phyloP scores from a whole-genome alignment of 2,329 filamentous ascomycete species.

The Aspergillus niger region DNA sequence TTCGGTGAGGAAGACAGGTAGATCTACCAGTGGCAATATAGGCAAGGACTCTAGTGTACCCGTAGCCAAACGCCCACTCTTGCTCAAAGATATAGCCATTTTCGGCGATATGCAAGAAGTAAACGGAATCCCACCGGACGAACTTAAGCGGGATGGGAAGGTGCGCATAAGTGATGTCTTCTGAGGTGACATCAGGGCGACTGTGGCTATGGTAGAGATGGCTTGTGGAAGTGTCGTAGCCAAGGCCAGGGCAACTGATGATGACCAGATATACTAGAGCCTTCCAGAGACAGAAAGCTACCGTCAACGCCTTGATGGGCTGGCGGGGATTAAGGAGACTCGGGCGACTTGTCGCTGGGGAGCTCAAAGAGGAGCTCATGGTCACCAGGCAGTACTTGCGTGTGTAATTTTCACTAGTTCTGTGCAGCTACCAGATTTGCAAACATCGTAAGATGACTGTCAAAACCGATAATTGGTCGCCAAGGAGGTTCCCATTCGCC shows the following conservation, averaged over 20 bases:
- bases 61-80: slow-evolving; percentile 67
- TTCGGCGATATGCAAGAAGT: slow-evolving; percentile 57
- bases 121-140: slow-evolving; percentile 64
- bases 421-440: neutral
- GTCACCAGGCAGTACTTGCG: neutral
- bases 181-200: slow-evolving; percentile 13
- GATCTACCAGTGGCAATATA: slow-evolving; percentile 43
- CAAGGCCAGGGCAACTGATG: slow-evolving; percentile 55
- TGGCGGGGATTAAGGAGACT: slow-evolving; percentile 29
- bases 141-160: slow-evolving; percentile 46
- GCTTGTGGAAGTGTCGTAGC: slow-evolving; percentile 65
- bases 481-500: neutral
- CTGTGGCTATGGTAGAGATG: slow-evolving; percentile 42
- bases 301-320: slow-evolving; percentile 38
- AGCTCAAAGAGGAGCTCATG: slow-evolving; percentile 3
- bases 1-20: slow-evolving; percentile 1
- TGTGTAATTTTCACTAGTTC: neutral
- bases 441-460: slow-evolving; percentile 3
- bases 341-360: slow-evolving; percentile 10
- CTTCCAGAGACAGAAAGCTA: slow-evolving; percentile 59
- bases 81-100: slow-evolving; percentile 63
- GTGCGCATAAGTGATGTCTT: slow-evolving; percentile 12
- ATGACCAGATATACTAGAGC: slow-evolving; percentile 53
- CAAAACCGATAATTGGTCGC: neutral
- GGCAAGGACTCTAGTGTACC: slow-evolving; percentile 51